These are phyloP conservation scores for Platanthera zijinensis DNA, from an alignment of 106 monocot genomes.

Conservation along the genomic window DNA sequence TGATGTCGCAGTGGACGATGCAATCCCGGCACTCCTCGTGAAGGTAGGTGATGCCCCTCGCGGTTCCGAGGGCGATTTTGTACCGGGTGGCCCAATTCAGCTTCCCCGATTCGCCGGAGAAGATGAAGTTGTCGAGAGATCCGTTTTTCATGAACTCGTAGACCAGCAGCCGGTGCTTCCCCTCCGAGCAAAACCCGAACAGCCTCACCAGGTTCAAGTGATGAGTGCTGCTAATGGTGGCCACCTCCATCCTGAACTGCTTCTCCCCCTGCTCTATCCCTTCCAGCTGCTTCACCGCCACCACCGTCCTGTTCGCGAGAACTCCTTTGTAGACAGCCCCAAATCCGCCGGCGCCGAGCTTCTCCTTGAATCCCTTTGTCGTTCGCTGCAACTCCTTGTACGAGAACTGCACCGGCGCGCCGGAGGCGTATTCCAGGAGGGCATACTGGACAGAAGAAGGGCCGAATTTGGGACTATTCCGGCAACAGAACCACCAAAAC, in stretches of 20 bases:
- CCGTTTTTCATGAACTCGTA: slow-evolving; percentile 93
- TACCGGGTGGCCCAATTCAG: slow-evolving; percentile 51
- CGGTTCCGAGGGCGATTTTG: slow-evolving; percentile 63
- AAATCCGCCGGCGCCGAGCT: slow-evolving; percentile 78
- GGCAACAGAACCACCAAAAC: slow-evolving; percentile 66
- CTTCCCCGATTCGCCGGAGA: slow-evolving; percentile 12
- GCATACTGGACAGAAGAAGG: slow-evolving; percentile 53
- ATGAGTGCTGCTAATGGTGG: slow-evolving; percentile 88
- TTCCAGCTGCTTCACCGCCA: slow-evolving; percentile 85
- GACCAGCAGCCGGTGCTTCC: slow-evolving; percentile 68
- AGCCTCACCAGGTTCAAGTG: slow-evolving; percentile 81
- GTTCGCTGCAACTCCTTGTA: slow-evolving; percentile 60
- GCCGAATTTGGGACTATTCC: slow-evolving; percentile 47
- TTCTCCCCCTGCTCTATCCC: slow-evolving; percentile 94
- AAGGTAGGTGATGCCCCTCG: slow-evolving; percentile 73
- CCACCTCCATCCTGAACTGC: slow-evolving; percentile 93
- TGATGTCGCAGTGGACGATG: slow-evolving; percentile 89
- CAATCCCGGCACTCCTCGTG: slow-evolving; percentile 92
- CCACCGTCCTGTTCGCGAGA: slow-evolving; percentile 42
- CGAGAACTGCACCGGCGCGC: slow-evolving; percentile 72
- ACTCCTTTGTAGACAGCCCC: slow-evolving; percentile 71
- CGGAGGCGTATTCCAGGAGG: slow-evolving; percentile 73
- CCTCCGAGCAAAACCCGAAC: slow-evolving; percentile 83
- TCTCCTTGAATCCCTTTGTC: slow-evolving; percentile 73
- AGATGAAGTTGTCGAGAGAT: slow-evolving; percentile 62